Evolutionary conservation across 345 rosid species (phyloP).

Genomic region (Brassica carinata): DNA sequence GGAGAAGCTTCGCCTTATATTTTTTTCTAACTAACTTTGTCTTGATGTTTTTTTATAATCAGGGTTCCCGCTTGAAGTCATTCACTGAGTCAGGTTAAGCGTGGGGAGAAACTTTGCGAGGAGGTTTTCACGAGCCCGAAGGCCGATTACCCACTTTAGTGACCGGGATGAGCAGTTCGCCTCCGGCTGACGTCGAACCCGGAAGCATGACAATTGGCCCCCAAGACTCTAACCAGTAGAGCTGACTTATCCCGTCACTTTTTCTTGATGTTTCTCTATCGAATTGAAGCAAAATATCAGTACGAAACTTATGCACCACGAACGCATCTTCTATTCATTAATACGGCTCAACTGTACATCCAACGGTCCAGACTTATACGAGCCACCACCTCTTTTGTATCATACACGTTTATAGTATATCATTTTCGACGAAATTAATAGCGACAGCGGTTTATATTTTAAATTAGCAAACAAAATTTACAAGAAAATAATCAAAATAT

Average conservation of each 20-base stretch:
- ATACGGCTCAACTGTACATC: slow-evolving; percentile 32
- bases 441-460: background rate
- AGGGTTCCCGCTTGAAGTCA: too few species aligned
- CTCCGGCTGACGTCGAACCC: too few species aligned
- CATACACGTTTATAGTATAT: slow-evolving; percentile 19
- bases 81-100: too few species aligned
- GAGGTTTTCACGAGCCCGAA: too few species aligned
- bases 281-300: slow-evolving; percentile 28
- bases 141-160: too few species aligned
- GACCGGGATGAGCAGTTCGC: too few species aligned
- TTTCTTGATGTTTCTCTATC: slow-evolving; percentile 27
- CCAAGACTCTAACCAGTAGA: too few species aligned
- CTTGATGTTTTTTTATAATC: slow-evolving; percentile 15
- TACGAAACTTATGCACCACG: slow-evolving; percentile 31
- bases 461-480: background rate
- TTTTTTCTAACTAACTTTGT: slow-evolving; percentile 33
- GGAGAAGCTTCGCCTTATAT: slow-evolving; percentile 3
- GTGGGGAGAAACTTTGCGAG: too few species aligned
- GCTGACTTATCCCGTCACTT: too few species aligned
- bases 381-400: slow-evolving; percentile 6
- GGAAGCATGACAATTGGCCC: too few species aligned
- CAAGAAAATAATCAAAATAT: background rate
- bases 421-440: slow-evolving; percentile 18
- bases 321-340: slow-evolving; percentile 16
- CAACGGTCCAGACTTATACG: slow-evolving; percentile 24